phyloP scores from a whole-genome alignment of 1,284 basidiomycete genomes.

The Fistulina hepatica region DNA sequence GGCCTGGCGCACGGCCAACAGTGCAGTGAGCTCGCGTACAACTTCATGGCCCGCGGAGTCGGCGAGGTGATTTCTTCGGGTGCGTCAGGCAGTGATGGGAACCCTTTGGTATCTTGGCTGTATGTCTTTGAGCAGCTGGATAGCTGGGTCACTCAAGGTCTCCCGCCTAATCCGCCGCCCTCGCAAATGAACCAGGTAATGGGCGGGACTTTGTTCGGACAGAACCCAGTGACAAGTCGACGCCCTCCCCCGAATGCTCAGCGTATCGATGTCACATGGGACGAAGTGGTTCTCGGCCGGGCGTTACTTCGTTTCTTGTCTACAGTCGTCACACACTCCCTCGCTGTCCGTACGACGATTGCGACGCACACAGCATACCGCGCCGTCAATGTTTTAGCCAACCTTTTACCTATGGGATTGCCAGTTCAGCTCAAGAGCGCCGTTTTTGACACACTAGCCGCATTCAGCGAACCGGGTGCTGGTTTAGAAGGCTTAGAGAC shows the following conservation, averaged over 20 bases:
- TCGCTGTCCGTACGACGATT: constrained; percentile 71
- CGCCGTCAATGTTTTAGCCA: constrained; percentile 70
- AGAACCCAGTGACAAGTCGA: constrained; percentile 19
- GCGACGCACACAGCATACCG: constrained; percentile 70
- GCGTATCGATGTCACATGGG: constrained; percentile 42
- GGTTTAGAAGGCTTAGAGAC: constrained; percentile 68
- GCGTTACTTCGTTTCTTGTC: constrained; percentile 76
- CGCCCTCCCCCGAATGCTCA: constrained; percentile 27
- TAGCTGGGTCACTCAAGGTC: constrained; percentile 28
- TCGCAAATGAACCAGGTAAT: constrained; percentile 5
- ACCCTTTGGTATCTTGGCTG: constrained; percentile 35
- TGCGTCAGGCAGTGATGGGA: constrained; percentile 28
- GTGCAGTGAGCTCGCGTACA: constrained; percentile 77
- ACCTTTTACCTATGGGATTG: constrained; percentile 69
- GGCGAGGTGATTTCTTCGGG: constrained; percentile 54
- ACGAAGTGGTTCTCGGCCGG: constrained; percentile 71
- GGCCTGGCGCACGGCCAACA: constrained; percentile 79
- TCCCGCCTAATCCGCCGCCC: constrained; percentile 11
- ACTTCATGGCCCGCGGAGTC: constrained; percentile 65
- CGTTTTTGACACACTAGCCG: constrained; percentile 73
- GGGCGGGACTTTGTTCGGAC: too few species aligned
- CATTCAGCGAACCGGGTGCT: constrained; percentile 74
- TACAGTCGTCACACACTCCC: constrained; percentile 70
- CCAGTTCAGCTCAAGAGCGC: constrained; percentile 90
- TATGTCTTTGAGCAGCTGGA: constrained; percentile 35